Evolutionary conservation across 768 basidiomycete genomes (phyloP).

Genomic region (Rhodotorula sphaerocarpa): DNA sequence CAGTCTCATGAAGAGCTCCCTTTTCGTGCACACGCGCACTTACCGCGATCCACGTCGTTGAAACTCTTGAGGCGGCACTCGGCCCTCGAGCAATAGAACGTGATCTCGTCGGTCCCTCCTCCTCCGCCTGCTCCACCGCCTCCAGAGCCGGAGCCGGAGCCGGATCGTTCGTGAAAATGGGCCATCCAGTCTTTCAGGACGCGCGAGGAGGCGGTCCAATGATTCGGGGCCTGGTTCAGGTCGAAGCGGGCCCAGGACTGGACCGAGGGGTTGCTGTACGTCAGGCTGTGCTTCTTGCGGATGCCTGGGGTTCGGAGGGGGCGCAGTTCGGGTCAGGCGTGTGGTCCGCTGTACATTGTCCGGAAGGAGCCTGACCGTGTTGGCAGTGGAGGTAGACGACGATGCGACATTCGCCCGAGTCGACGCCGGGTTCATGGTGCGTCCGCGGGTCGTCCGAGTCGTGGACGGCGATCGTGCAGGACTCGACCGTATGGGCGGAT

Average conservation of each 20-base stretch:
- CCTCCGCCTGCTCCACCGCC: background rate
- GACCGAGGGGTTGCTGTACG: slow-evolving; percentile 21
- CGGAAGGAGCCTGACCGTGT: slow-evolving; percentile 24
- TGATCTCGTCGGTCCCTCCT: slow-evolving; percentile 27
- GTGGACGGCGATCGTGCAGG: background rate
- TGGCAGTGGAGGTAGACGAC: slow-evolving; percentile 24
- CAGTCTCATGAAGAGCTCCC: no score
- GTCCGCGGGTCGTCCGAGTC: background rate
- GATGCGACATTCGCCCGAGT: slow-evolving; percentile 24
- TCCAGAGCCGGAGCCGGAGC: background rate
- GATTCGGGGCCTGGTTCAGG: background rate
- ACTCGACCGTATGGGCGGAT: slow-evolving; percentile 20
- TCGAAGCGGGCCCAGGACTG: slow-evolving; percentile 25
- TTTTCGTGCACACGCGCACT: no score
- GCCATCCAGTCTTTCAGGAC: slow-evolving; percentile 30
- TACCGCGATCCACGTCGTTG: background rate
- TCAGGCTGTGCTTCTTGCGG: slow-evolving; percentile 32
- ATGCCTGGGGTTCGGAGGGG: slow-evolving; percentile 5
- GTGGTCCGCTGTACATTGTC: no score
- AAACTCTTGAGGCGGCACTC: slow-evolving; percentile 26
- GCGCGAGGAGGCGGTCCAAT: slow-evolving; percentile 22
- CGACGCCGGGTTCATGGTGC: background rate
- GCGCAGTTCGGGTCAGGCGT: background rate
- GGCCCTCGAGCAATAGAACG: slow-evolving; percentile 18
- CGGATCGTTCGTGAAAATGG: slow-evolving; percentile 24